A percentile compares a stretch with the other conserved stretches of the same genome.
Evolutionary conservation across 495 filamentous ascomycete species (phyloP).

Genomic region (Patellaria atrata): DNA sequence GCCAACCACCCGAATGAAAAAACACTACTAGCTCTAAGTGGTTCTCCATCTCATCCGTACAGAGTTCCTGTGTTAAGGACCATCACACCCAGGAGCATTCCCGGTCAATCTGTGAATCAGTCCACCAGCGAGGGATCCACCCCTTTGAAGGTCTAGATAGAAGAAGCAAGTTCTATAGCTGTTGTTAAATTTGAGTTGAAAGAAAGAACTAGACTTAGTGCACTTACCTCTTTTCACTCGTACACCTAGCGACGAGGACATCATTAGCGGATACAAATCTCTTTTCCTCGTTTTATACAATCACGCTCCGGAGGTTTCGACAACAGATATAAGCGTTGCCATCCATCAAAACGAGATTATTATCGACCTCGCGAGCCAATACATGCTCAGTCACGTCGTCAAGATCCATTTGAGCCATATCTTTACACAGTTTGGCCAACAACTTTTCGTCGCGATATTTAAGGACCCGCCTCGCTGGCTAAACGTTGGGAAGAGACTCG

Average conservation of each 20-base stretch:
- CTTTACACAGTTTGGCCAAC: slow-evolving; percentile 10
- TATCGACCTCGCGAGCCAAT: slow-evolving; percentile 8
- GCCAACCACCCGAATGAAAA: not conserved
- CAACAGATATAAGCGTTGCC: slow-evolving; percentile 5
- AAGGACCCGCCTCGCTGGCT: slow-evolving; percentile 20
- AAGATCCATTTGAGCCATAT: slow-evolving; percentile 8
- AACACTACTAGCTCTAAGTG: not conserved
- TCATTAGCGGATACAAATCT: slow-evolving; percentile 8
- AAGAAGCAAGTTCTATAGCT: not conserved
- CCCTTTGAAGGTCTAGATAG: slow-evolving; percentile 1
- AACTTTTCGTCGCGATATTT: slow-evolving; percentile 20
- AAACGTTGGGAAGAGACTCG: slow-evolving; percentile 11
- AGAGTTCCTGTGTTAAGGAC: not conserved
- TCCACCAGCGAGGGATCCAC: no score
- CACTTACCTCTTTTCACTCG: not conserved
- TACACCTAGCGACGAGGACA: not conserved
- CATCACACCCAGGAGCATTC: not conserved
- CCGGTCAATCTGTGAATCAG: no score
- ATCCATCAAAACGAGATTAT: slow-evolving; percentile 13
- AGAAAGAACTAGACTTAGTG: not conserved
- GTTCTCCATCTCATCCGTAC: not conserved
- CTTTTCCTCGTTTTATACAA: slow-evolving; percentile 14
- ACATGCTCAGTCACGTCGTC: slow-evolving; percentile 12
- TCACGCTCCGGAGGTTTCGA: slow-evolving; percentile 5
- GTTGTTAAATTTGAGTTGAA: no score